Conservation (phyloP, 495 filamentous ascomycete species). For the Collariella sp. region DNA sequence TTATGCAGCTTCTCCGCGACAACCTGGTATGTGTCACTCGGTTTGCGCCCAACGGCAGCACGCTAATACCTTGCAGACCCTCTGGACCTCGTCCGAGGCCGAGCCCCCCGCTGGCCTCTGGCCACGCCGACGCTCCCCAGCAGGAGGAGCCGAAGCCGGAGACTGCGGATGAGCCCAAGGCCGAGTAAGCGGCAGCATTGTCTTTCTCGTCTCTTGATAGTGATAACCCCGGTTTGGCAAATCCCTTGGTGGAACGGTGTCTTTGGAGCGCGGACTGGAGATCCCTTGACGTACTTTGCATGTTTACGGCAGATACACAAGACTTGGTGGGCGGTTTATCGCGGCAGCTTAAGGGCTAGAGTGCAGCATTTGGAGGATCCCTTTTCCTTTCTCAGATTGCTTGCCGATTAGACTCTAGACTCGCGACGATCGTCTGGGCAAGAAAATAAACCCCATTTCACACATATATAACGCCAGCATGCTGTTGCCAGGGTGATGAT, state of each 20-base stretch:
- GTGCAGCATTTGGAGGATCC: conserved; percentile 33
- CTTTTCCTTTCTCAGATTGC: conserved; percentile 35
- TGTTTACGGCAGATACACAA: conserved; percentile 43
- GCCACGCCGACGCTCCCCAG: conserved; percentile 52
- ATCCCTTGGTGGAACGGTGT: conserved; percentile 40
- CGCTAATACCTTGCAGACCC: conserved; percentile 54
- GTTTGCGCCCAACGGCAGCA: neutral
- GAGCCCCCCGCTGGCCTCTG: conserved; percentile 62
- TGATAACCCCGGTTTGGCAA: conserved; percentile 32
- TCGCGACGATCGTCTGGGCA: conserved; percentile 32
- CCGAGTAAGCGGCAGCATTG: conserved; percentile 37
- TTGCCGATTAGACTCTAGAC: conserved; percentile 44
- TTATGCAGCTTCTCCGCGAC: conserved; percentile 98
- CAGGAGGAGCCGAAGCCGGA: conserved; percentile 41
- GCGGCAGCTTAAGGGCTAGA: conserved; percentile 29
- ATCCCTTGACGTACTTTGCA: conserved; percentile 41
- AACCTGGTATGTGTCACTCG: conserved; percentile 67
- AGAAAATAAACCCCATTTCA: conserved; percentile 31
- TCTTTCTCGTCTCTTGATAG: conserved; percentile 26
- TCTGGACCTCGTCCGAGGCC: conserved; percentile 98
- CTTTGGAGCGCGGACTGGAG: conserved; percentile 46
- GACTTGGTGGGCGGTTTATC: conserved; percentile 33
- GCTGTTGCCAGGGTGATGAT: neutral
- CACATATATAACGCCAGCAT: neutral
- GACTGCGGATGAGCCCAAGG: conserved; percentile 44